Evolutionary conservation across 805 yeast species (phyloP).

Genomic region (Ascoidea tarda): DNA sequence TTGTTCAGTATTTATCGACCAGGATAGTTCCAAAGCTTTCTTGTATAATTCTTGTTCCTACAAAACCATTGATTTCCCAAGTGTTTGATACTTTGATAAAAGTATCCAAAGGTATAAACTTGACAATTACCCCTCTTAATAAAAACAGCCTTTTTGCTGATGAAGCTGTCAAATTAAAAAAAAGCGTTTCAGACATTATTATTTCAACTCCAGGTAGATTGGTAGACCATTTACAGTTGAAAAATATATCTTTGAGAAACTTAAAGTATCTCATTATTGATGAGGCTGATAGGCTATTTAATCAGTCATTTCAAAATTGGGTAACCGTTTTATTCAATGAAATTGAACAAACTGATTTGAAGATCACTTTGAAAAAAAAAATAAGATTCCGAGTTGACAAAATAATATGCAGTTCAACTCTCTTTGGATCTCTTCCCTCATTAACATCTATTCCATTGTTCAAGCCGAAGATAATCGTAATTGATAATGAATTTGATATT

Average conservation of each 20-base stretch:
- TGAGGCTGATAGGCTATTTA: constrained; percentile 72
- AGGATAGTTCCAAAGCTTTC: constrained; percentile 62
- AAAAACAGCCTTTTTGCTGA: constrained; percentile 37
- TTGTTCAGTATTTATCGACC: constrained; percentile 48
- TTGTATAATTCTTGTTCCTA: constrained; percentile 77
- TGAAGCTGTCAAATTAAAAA: constrained; percentile 38
- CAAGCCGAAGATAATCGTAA: constrained; percentile 61
- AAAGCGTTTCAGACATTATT: constrained; percentile 47
- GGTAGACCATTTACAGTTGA: constrained; percentile 50
- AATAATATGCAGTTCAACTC: constrained; percentile 81
- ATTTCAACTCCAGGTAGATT: constrained; percentile 70
- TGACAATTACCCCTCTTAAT: constrained; percentile 47
- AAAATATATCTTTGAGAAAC: constrained; percentile 29
- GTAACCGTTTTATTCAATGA: constrained; percentile 34
- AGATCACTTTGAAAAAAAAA: constrained; percentile 11
- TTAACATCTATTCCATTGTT: constrained; percentile 55
- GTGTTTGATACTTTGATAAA: constrained; percentile 51
- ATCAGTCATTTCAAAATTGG: constrained; percentile 94
- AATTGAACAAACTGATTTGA: constrained; percentile 18
- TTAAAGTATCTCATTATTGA: constrained; percentile 58
- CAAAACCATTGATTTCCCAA: constrained; percentile 76
- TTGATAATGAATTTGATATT: constrained; percentile 40
- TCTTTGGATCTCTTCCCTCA: constrained; percentile 86
- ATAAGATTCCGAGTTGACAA: constrained; percentile 29
- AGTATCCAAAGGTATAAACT: constrained; percentile 51